Evolutionary conservation across 129 eudicot species (phyloP).

Genomic region (Flaveria sonorensis): DNA sequence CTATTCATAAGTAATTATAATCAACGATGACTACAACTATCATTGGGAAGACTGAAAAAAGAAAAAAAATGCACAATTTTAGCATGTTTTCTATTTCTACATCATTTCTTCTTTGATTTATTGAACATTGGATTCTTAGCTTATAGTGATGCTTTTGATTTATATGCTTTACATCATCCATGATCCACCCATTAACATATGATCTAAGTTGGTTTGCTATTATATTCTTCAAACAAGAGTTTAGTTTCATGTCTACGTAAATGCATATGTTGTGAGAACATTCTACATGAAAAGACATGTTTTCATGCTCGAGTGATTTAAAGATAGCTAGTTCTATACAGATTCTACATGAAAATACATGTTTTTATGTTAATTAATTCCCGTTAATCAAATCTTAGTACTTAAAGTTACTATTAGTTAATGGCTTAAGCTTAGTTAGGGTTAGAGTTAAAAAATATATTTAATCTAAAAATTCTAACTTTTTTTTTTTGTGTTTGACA

Average conservation of each 20-base stretch:
- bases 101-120: constrained; percentile 2
- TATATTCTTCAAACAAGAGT: background rate
- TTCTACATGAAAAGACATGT: too few relatives aligned
- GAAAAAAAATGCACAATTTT: background rate
- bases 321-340: background rate
- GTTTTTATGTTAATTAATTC: background rate
- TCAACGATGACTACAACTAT: background rate
- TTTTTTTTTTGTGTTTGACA: too few relatives aligned
- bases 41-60: background rate
- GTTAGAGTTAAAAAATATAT: too few relatives aligned
- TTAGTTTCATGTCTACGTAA: background rate
- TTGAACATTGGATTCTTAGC: background rate
- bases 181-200: background rate
- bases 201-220: background rate
- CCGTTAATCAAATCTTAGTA: background rate
- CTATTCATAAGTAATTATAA: background rate
- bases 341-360: background rate
- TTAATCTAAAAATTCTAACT: too few relatives aligned
- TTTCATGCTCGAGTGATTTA: background rate
- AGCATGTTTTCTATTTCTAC: background rate
- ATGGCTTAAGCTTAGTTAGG: background rate
- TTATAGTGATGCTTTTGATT: background rate
- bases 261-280: background rate
- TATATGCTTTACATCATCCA: background rate
- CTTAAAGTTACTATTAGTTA: background rate